Evolutionary conservation across 306 rosid genomes (phyloP), one percentile per base, ranked within the genome.

Genomic region (Vachellia pachyceras): DNA sequence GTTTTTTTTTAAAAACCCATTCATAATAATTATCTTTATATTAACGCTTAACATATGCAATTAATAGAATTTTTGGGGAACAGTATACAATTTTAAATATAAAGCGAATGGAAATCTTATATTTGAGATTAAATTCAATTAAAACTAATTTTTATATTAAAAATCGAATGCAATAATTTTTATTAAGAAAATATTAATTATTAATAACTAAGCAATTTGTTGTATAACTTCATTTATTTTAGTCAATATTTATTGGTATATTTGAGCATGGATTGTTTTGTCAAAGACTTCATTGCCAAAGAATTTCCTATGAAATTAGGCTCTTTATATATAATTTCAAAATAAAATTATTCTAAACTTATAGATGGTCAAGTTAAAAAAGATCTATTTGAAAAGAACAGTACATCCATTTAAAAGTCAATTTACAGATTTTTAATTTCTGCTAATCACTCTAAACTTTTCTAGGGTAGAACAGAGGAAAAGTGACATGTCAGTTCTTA

Each of bases 401-500:
- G 57, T 50, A 54, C 61, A 1, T 54, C 29, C 61, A 18, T n/a
- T 1, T 7, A n/a, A 78, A 72, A 65, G 60, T 67, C 40, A 72
- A 79, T 83, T 49, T 73, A 86, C 89, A 80, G 69, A 77, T 69
- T 41, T 61, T 72, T 66, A 20, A 54, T 65, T 29, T 41, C 81
- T 68, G 58, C 73, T 72, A 57, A 10, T 46, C 68, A 63, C 66
- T 14, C 36, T 25, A 77, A 69, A 10, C 52, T 67, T 84, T 45
- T 45, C 18, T 44, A 42, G 44, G 41, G 72, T 36, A 42, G 79
- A 66, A 79, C 23, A 78, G 64, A 76, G 79, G 55, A 81, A 64
- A 40, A 15, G 58, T 29, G 66, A 63, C 81, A 49, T 50, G 82
- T 46, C 25, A 58, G 71, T 76, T 44, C 70, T 41, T 69, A 75